phyloP scores from a whole-genome alignment of 202 grass and related monocot genomes.

The Hordeum pubiflorum region DNA sequence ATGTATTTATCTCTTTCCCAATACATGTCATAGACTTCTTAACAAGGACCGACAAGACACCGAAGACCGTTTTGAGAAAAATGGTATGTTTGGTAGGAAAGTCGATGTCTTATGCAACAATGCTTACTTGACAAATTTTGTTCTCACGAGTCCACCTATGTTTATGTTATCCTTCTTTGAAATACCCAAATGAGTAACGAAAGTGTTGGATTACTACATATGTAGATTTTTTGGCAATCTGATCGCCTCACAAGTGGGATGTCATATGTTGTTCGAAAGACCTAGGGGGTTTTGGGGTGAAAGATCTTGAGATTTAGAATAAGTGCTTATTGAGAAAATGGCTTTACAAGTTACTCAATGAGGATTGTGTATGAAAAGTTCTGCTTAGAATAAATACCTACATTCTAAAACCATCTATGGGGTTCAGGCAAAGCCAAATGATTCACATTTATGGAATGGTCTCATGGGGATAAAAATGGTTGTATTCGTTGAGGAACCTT shows the following conservation, averaged over 20 bases:
- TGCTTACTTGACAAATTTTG: background rate
- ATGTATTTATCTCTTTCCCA: too few species aligned
- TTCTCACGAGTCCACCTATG: background rate
- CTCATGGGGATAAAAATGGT: background rate
- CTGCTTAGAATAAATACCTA: background rate
- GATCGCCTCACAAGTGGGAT: background rate
- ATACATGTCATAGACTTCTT: too few species aligned
- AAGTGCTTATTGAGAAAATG: background rate
- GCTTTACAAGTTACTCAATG: background rate
- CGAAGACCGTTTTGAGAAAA: too few species aligned
- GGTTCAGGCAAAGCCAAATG: background rate
- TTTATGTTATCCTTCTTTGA: background rate
- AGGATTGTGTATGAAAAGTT: background rate
- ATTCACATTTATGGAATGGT: background rate
- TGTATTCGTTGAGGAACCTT: background rate
- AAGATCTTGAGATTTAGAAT: background rate
- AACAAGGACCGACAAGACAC: too few species aligned
- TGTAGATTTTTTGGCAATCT: background rate
- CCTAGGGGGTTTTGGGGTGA: too few species aligned
- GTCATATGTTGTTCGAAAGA: background rate
- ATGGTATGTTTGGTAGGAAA: too few species aligned
- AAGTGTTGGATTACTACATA: background rate
- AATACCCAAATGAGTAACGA: background rate
- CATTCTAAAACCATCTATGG: background rate
- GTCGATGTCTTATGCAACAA: background rate